Base-by-base conservation (phyloP, 441 rosid genomes). In the Erodium chrysanthum region DNA sequence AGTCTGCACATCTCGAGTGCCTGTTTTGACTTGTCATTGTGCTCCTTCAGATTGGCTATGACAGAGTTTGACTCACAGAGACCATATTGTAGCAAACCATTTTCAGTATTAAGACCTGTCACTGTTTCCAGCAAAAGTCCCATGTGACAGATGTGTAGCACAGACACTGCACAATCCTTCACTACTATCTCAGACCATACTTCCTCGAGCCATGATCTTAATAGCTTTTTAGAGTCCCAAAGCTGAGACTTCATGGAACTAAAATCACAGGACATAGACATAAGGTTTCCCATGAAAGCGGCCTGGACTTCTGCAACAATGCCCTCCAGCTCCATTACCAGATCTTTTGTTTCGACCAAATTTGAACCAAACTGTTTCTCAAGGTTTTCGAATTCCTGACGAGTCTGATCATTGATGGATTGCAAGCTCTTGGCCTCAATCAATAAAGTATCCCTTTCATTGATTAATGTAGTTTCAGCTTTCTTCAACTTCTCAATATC, bases 91-190 rank as follows among this genome's bases (percentile, higher is more conserved):
- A 96, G 96, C 78, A 96, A 84, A 78, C 96, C 86, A 75, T 89
- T 92, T 84, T 96, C 97, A 4, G 86, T 83, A 81, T 89, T 88
- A 77, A 90, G 71, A 71, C 97, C 98, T 44, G 92, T 85, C 68
- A 88, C 86, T 40, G 88, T 83, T 81, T 96, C 99, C 80, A 92
- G 78, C 78, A 96, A 71, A 82, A 88, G 71, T 70, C 99, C 98
- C 88, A 85, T 88, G 75, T 96, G 96, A 79, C 98, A 96, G 62
- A 86, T 86, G 69, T 96, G 97, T 71, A 96, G 77, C 74, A 91
- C 92, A 31, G 99, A 89, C 66, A 96, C 77, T 69, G 96, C 96
- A 84, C 96, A 92, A 71, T 92, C 99, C 83, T 94, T 90, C 74
- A 74, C 84, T 69, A 92, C 81, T 67, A 92, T 88, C 82, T 84